phyloP scores from a whole-genome alignment of 1,284 basidiomycete species.

The Cryptococcus sp. region DNA sequence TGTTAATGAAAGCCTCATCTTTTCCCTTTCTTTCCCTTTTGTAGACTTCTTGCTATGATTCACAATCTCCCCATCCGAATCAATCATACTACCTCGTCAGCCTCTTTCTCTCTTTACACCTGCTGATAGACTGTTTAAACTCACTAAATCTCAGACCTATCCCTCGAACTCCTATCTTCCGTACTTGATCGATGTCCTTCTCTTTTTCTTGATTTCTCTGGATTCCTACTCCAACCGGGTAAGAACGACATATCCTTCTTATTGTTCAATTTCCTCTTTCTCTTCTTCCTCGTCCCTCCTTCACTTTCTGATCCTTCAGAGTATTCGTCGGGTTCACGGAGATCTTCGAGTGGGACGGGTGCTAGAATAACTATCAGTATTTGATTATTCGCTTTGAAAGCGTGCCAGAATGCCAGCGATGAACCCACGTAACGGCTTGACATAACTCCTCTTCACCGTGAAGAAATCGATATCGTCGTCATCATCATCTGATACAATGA shows the following conservation, averaged over 20 bases:
- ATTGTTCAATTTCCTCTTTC: constrained; percentile 4
- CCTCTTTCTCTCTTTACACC: too few relatives aligned
- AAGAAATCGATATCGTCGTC: background rate
- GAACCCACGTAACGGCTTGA: background rate
- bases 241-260: constrained; percentile 4
- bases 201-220: background rate
- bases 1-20: background rate
- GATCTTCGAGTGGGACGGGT: background rate
- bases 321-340: constrained; percentile 6
- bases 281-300: constrained; percentile 12
- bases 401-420: background rate
- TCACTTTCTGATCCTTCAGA: background rate
- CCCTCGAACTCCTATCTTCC: background rate
- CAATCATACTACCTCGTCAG: too few relatives aligned
- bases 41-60: constrained; percentile 1
- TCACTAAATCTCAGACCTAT: background rate
- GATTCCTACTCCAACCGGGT: constrained; percentile 20
- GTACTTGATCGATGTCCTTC: background rate
- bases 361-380: background rate
- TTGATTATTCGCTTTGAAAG: background rate
- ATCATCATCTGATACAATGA: background rate
- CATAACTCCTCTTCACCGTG: background rate
- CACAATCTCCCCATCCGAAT: background rate
- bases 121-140: constrained; percentile 5
- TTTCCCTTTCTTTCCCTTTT: background rate